phyloP scores from a whole-genome alignment of 1,284 basidiomycete genomes.

The Cutaneotrichosporon sp. region DNA sequence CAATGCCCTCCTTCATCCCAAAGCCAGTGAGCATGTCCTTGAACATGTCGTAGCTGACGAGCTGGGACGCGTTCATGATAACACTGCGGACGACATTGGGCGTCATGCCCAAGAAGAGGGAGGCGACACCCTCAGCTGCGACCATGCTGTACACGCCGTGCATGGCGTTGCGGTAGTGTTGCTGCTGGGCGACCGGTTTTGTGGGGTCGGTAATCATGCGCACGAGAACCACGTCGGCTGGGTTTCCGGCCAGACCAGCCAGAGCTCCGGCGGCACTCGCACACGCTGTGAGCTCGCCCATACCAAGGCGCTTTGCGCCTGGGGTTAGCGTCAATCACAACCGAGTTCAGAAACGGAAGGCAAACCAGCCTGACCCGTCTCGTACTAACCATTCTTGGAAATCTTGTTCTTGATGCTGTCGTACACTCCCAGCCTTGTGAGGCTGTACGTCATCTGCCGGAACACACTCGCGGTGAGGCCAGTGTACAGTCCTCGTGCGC shows the following conservation, averaged over 20 bases:
- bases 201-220: slow-evolving; percentile 52
- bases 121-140: slow-evolving; percentile 53
- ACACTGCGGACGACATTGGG: slow-evolving; percentile 58
- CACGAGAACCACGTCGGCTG: slow-evolving; percentile 42
- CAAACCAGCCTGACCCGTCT: background rate
- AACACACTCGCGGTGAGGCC: slow-evolving; percentile 52
- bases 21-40: slow-evolving; percentile 54
- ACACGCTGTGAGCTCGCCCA: slow-evolving; percentile 45
- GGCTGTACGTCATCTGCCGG: slow-evolving; percentile 52
- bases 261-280: slow-evolving; percentile 46
- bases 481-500: slow-evolving; percentile 50
- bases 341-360: background rate
- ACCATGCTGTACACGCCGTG: slow-evolving; percentile 55
- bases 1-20: slow-evolving; percentile 55
- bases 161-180: slow-evolving; percentile 53
- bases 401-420: slow-evolving; percentile 45
- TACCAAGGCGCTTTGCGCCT: slow-evolving; percentile 40
- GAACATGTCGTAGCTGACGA: slow-evolving; percentile 59
- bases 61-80: slow-evolving; percentile 58
- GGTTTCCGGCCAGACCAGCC: slow-evolving; percentile 50
- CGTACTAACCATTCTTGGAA: slow-evolving; percentile 35
- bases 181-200: slow-evolving; percentile 40
- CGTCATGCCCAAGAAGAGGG: slow-evolving; percentile 55
- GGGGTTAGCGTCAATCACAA: slow-evolving; percentile 11
- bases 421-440: slow-evolving; percentile 51